Percentiles rank a stretch among this genome's conserved stretches.
These are phyloP conservation scores for Angophora floribunda DNA, from an alignment of 345 rosid genomes.

Conservation along the genomic window DNA sequence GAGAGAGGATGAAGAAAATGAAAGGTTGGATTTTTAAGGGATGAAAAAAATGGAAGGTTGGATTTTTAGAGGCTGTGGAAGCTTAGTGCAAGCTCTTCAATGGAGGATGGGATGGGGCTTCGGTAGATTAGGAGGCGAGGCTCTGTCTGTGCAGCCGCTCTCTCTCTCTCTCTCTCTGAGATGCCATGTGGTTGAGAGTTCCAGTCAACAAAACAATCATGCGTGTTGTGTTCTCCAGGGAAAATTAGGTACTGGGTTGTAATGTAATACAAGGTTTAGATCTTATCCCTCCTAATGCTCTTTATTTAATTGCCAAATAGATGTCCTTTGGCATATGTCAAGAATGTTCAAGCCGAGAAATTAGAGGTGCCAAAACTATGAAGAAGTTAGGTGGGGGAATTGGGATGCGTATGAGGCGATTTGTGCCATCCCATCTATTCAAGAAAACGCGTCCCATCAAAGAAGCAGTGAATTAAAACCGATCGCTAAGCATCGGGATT, in stretches of 20 bases:
- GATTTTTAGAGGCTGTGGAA: background rate
- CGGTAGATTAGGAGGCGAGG: no score
- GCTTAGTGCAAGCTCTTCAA: no score
- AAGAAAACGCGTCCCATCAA: accelerated
- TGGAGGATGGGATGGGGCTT: no score
- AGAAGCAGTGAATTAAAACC: background rate
- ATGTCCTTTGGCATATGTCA: background rate
- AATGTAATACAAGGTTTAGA: background rate
- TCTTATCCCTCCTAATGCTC: background rate
- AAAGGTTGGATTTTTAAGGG: background rate
- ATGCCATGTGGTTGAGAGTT: background rate
- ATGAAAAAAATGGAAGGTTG: no score
- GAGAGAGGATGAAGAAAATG: background rate
- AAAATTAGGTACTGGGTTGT: background rate
- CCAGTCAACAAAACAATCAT: background rate
- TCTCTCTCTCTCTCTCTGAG: background rate
- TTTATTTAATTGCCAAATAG: background rate
- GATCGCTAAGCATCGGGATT: accelerated
- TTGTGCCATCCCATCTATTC: background rate
- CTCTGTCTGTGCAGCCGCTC: no score
- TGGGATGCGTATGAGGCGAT: accelerated
- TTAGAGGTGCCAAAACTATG: background rate
- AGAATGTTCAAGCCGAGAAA: background rate
- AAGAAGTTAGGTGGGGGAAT: background rate
- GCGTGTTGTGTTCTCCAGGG: background rate